These are phyloP conservation scores for Tolypocladium sp. DNA, from an alignment of 2,329 filamentous ascomycete species.

Conservation along the genomic window DNA sequence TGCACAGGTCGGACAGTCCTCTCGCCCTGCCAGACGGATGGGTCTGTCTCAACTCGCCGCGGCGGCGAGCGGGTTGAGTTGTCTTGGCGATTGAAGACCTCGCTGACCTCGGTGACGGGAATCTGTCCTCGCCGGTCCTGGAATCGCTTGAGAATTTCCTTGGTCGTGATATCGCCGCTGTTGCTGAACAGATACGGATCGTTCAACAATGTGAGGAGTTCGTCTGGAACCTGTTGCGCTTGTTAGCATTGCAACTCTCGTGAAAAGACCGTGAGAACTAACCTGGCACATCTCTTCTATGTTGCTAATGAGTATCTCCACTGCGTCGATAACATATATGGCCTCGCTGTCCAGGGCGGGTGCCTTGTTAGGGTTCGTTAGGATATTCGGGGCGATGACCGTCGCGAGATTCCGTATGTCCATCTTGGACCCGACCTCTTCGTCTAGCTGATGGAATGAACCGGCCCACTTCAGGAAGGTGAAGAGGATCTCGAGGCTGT, in stretches of 20 bases:
- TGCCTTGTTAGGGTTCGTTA: conserved; percentile 61
- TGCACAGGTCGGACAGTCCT: conserved; percentile 73
- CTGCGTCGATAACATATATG: conserved; percentile 87
- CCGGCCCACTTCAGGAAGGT: conserved; percentile 96
- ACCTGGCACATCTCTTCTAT: conserved; percentile 98
- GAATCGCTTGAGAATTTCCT: conserved; percentile 92
- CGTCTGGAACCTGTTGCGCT: conserved; percentile 69
- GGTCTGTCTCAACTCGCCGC: conserved; percentile 76
- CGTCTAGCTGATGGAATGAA: conserved; percentile 93
- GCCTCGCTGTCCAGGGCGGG: conserved; percentile 73
- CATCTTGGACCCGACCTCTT: conserved; percentile 97
- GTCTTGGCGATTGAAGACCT: conserved; percentile 48
- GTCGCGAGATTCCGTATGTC: conserved; percentile 95
- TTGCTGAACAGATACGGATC: conserved; percentile 76
- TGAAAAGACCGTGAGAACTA: conserved; percentile 26
- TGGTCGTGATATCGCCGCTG: conserved; percentile 82
- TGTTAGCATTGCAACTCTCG: background rate
- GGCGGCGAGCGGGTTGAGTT: conserved; percentile 46
- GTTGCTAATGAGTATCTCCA: conserved; percentile 81
- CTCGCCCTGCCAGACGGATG: conserved; percentile 73
- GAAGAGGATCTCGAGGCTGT: conserved; percentile 91
- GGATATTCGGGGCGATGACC: conserved; percentile 92
- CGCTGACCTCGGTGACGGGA: conserved; percentile 50
- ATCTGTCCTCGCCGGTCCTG: conserved; percentile 61
- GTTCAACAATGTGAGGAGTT: conserved; percentile 76